Evolutionary conservation across 192 early-diverging fungal genomes (phyloP), one percentile per base, ranked within the genome.

Genomic region (Coemansia asiatica): DNA sequence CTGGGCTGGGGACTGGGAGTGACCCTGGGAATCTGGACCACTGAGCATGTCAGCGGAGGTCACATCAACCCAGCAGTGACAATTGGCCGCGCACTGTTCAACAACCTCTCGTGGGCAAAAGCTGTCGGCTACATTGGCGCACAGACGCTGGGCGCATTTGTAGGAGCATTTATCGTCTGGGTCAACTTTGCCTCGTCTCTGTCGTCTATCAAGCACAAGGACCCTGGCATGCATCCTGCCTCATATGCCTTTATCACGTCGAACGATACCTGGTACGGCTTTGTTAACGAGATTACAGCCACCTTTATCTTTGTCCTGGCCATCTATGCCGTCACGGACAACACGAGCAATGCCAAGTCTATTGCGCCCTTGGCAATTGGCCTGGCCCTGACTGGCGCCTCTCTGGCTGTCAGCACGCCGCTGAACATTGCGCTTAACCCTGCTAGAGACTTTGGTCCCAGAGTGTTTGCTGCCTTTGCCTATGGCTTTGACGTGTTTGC

Each of bases 391-490:
- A 56, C 79, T 12, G 76, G 66, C 33, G 83, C 85, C 2, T 86
- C 84, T 8, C 72, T 84, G 55, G 81, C 71, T 1, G 68, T 88
- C 26, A 85, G 86, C 64, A 85, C 76, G 47, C 74, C 83, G 53
- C 79, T 87, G 15, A 75, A 69, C 13, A 75, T 85, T 54, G 84
- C 82, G 21, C 56, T 90, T 10, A 92, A 92, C 48, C 88, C 87
- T 31, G 91, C 91, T 1, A 84, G 91, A 67, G 91, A 92, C 74
- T 81, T 90, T 76, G 91, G 87, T 7, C 88, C 89, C 10, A 86
- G 91, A 31, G 65, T 89, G 16, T 90, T 90, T 66, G 84, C 87
- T 10, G 72, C 83, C 6, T 53, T 88, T 22, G 79, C 75, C 38
- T 92, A 87, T 74, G 89, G 89, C 29, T 15, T 73, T 15, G 75